Evolutionary conservation across 2,329 filamentous ascomycete genomes (phyloP), one percentile per base, ranked within the genome.

Genomic region (Trematosphaeria pertusa): DNA sequence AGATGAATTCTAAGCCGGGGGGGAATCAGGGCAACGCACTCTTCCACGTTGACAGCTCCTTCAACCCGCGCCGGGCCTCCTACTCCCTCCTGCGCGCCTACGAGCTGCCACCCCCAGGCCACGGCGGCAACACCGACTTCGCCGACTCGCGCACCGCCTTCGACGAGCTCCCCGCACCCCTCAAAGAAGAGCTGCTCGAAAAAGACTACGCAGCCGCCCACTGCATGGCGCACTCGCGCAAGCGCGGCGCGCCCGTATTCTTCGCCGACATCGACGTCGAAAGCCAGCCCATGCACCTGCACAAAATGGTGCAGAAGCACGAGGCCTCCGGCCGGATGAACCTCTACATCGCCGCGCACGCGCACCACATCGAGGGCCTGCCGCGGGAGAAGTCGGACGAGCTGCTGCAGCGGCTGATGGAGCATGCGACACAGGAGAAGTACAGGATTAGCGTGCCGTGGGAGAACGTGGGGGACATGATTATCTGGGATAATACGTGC

Each of bases 281-380:
- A 1, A 56, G 58, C 30, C 50, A 71, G 52, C 64, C 64, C 22
- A 65, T 72, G 68, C 48, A 58, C 26, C 70, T 74, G 5, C 82
- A 85, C 57, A 70, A 69, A 18, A 52, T 84, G 2, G 61, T 77
- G 2, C 81, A 83, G 64, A 56, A 51, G 1, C 82, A 84, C 54
- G 78, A 81, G 59, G 70, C 73, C 1, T 76, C 72, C n/a, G 77
- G 76, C 1, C 65, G 81, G 2, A 75, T 74, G 71, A 82, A 80
- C 36, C 52, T 84, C 4, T 83, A 81, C 47, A 66, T 83, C 18
- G 79, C 79, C 0, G 72, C 47, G 8, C 81, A 84, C 56, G 69
- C 69, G 17, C 54, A 54, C 28, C 48, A 54, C 22, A 17, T 48
- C 20, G 78, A 81, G 30, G 52, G 49, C n/a, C 28, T 73, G 31